Evolutionary conservation across 805 yeast species (phyloP).

Genomic region (Lipomyces sp.): DNA sequence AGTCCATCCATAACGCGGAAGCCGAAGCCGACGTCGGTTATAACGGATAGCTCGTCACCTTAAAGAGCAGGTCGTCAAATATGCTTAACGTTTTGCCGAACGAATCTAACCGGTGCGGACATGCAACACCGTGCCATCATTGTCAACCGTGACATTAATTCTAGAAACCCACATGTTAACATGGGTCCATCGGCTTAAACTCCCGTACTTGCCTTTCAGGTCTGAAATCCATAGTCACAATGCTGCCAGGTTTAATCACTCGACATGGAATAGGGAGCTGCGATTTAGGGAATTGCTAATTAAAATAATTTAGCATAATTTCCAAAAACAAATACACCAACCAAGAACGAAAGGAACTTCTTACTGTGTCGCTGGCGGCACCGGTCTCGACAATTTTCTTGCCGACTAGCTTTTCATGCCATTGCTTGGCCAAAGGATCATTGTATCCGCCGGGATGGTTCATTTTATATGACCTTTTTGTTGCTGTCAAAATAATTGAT

Average conservation of each 20-base stretch:
- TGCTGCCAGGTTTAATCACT: slow-evolving; percentile 36
- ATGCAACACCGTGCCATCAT: slow-evolving; percentile 30
- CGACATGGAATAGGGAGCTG: slow-evolving; percentile 37
- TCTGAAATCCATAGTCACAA: slow-evolving; percentile 38
- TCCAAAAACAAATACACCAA: not conserved
- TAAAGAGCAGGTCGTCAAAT: not conserved
- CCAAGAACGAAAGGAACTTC: not conserved
- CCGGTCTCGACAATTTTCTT: slow-evolving; percentile 24
- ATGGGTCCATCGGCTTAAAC: not conserved
- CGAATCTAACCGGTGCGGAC: slow-evolving; percentile 36
- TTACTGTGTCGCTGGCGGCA: slow-evolving; percentile 18
- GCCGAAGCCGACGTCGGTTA: not conserved
- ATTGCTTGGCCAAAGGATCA: slow-evolving; percentile 21
- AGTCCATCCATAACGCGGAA: not conserved
- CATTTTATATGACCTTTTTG: not conserved
- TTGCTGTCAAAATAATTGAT: not conserved
- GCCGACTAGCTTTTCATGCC: slow-evolving; percentile 28
- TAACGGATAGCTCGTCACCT: not conserved
- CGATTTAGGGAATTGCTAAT: slow-evolving; percentile 18
- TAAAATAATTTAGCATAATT: too few relatives aligned
- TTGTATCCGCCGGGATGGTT: slow-evolving; percentile 20
- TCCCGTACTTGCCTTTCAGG: slow-evolving; percentile 35
- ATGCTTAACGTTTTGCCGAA: too few relatives aligned
- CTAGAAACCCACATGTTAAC: slow-evolving; percentile 14
- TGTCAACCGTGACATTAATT: slow-evolving; percentile 36